phyloP scores from a whole-genome alignment of 2,329 filamentous ascomycete species.

The Rhinocladiella mackenziei region DNA sequence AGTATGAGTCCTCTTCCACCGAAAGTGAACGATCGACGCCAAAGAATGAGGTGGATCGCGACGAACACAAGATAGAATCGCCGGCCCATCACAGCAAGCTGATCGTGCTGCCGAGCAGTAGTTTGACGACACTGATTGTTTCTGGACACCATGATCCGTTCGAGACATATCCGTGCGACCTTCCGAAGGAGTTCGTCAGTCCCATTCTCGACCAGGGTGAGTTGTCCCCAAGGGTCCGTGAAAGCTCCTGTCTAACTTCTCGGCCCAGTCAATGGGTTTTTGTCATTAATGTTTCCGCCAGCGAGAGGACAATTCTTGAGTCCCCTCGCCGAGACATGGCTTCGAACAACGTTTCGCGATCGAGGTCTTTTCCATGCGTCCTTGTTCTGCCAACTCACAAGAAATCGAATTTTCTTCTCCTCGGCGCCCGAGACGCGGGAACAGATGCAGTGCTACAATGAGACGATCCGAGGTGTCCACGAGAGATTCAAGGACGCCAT shows the following conservation, averaged over 20 bases:
- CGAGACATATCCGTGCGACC: slow-evolving; percentile 19
- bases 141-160: slow-evolving; percentile 21
- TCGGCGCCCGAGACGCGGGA: slow-evolving; percentile 14
- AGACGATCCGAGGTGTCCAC: slow-evolving; percentile 38
- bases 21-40: slow-evolving; percentile 13
- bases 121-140: slow-evolving; percentile 11
- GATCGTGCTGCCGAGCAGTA: neutral
- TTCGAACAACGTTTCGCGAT: slow-evolving; percentile 19
- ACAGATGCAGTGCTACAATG: slow-evolving; percentile 27
- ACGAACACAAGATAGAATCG: slow-evolving; percentile 4
- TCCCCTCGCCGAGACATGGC: slow-evolving; percentile 19
- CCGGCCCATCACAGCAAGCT: slow-evolving; percentile 1
- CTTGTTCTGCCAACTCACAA: slow-evolving; percentile 23
- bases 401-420: slow-evolving; percentile 15
- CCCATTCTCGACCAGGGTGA: slow-evolving; percentile 19
- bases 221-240: too few species aligned
- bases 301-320: slow-evolving; percentile 12
- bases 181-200: slow-evolving; percentile 21
- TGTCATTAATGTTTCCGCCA: slow-evolving; percentile 22
- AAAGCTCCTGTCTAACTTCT: neutral
- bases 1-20: slow-evolving; percentile 8
- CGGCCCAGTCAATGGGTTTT: slow-evolving; percentile 13
- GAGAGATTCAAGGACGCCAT: slow-evolving; percentile 33
- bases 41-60: slow-evolving; percentile 11
- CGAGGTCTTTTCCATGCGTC: slow-evolving; percentile 24